Percentiles rank a stretch among this genome's conserved stretches.
Conservation (phyloP, 2,329 filamentous ascomycete genomes). For the Xylariaceae sp. region DNA sequence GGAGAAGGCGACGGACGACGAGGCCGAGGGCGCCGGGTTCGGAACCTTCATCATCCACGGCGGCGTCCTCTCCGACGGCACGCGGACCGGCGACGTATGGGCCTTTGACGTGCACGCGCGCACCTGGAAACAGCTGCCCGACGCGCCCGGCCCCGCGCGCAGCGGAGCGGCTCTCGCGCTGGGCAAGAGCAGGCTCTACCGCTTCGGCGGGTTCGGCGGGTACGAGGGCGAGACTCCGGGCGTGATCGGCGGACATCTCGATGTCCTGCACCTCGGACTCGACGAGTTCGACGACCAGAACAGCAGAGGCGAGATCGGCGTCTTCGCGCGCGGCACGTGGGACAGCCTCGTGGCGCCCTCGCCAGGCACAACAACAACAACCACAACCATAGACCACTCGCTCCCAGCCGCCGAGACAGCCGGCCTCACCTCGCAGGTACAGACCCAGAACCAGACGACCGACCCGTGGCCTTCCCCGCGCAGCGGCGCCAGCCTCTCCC, state of each 20-base stretch:
- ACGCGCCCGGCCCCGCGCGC: conserved; percentile 61
- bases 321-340: conserved; percentile 50
- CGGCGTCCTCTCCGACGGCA: conserved; percentile 60
- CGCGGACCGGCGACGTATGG: conserved; percentile 67
- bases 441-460: too few species aligned
- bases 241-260: conserved; percentile 67
- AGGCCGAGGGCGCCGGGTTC: conserved; percentile 55
- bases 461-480: conserved; percentile 46
- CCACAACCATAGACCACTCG: background rate
- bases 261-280: conserved; percentile 57
- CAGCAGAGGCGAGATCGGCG: conserved; percentile 43
- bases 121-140: conserved; percentile 62
- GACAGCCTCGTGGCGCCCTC: conserved; percentile 38
- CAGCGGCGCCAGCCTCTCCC: conserved; percentile 49
- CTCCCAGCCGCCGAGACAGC: conserved; percentile 2
- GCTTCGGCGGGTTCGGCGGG: conserved; percentile 79
- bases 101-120: conserved; percentile 61
- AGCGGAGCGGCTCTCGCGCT: conserved; percentile 64
- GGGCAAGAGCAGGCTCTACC: conserved; percentile 59
- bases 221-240: conserved; percentile 60
- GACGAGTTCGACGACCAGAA: conserved; percentile 49
- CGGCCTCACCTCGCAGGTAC: conserved; percentile 15
- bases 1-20: conserved; percentile 53
- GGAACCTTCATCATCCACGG: conserved; percentile 72
- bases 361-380: background rate